Evolutionary conservation across 257 asterid species (phyloP), one percentile per base, ranked within the genome.

Genomic region (Eucommia ulmoides): DNA sequence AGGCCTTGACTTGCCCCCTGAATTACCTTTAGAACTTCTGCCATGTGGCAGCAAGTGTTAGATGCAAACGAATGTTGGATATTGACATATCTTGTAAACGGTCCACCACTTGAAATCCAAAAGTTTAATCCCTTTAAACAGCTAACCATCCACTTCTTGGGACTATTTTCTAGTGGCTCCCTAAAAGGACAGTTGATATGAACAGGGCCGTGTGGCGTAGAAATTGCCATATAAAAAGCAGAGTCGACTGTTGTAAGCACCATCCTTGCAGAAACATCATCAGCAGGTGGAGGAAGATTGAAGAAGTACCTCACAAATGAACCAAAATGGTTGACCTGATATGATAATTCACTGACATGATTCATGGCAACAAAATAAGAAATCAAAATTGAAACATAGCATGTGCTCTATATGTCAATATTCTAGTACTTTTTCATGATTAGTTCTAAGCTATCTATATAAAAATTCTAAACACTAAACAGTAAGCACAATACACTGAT

Each of bases 161-260:
- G 70, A 73, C 64, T 73, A 61, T 67, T 69, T 45, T 66, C 93
- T 26, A 91, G 71, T 59, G 99, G 99, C 52, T 91, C 99, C 20
- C 93, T 77, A 73, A 80, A 83, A 50, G 93, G 95, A 62, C 96
- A 86, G 69, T 91, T 86, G 61, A 91, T 70, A 64, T 91, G 99
- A 55, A 81, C 79, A 33, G 99, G 99, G 33, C 99, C 99, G 51
- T 23, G 58, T 25, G 99, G 99, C 20, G 87, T 66, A 54, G 89
- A 73, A 18, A 78, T 80, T 56, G 93, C 79, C 71, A 76, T 74
- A 65, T 61, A 41, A 33, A 74, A 78, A 23, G 99, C 96, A 58
- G 83, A 74, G 55, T 91, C 99, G 19, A 91, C 62, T 23, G 94
- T 76, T 9, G 99, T 91, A 58, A 91, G 94, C 49, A 86, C 92